Conservation (phyloP, 75 land plant species). For the Pinus tabuliformis region DNA sequence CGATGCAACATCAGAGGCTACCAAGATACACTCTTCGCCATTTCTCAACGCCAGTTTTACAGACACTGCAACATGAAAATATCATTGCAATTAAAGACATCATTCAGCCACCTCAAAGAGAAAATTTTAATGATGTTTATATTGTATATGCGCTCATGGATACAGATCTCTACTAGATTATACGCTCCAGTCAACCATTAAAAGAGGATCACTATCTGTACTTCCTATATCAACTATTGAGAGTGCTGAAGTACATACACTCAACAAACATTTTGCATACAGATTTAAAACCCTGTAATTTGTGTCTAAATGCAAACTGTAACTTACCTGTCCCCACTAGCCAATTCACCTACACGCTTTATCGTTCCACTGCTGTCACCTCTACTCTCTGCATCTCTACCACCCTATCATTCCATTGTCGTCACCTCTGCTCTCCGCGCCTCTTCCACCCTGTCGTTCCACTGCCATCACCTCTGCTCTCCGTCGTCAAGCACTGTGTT, state of each 20-base stretch:
- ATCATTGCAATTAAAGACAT: constrained; percentile 68
- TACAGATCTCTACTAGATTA: constrained; percentile 77
- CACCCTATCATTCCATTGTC: too few relatives aligned
- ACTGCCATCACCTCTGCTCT: too few relatives aligned
- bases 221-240: constrained; percentile 82
- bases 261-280: constrained; percentile 94
- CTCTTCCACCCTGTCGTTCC: too few relatives aligned
- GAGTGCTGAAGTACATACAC: constrained; percentile 95
- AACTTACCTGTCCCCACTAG: too few relatives aligned
- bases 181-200: constrained; percentile 57
- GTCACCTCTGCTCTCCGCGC: too few relatives aligned
- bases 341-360: too few relatives aligned
- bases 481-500: too few relatives aligned
- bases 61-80: constrained; percentile 22
- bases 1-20: not conserved
- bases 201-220: constrained; percentile 79
- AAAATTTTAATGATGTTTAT: constrained; percentile 68
- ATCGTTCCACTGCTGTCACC: too few relatives aligned
- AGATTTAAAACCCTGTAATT: constrained; percentile 93
- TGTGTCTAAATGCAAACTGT: constrained; percentile 92
- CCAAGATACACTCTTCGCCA: constrained; percentile 5
- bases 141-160: constrained; percentile 85
- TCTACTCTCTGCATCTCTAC: too few relatives aligned
- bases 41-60: constrained; percentile 12
- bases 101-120: constrained; percentile 66